Conservation (phyloP, 2,329 filamentous ascomycete genomes). For the Clonostachys byssicola region DNA sequence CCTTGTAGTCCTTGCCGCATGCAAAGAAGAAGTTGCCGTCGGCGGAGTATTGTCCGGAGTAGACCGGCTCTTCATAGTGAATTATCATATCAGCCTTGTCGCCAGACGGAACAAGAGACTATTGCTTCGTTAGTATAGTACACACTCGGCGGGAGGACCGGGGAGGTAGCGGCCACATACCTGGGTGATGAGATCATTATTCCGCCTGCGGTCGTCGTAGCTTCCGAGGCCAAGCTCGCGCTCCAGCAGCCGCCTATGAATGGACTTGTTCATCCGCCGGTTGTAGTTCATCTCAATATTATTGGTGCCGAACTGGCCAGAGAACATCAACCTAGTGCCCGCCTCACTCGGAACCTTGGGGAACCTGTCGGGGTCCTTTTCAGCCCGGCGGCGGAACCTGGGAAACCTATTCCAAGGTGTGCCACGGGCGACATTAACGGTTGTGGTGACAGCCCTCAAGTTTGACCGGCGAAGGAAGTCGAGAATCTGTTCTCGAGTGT, state of each 20-base stretch:
- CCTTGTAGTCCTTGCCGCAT: slow-evolving; percentile 86
- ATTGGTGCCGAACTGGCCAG: slow-evolving; percentile 73
- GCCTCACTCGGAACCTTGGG: slow-evolving; percentile 81
- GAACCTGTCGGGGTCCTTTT: slow-evolving; percentile 56
- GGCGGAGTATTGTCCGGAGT: slow-evolving; percentile 93
- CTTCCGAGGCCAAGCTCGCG: slow-evolving; percentile 74
- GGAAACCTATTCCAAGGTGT: slow-evolving; percentile 20
- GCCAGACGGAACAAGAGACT: slow-evolving; percentile 72
- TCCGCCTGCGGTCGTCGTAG: slow-evolving; percentile 54
- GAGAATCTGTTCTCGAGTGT: no score
- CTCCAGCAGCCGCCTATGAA: slow-evolving; percentile 71
- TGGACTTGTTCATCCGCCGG: slow-evolving; percentile 49
- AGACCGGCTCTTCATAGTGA: slow-evolving; percentile 80
- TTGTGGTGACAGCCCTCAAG: slow-evolving; percentile 6
- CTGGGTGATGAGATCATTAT: slow-evolving; percentile 63
- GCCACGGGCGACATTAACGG: slow-evolving; percentile 35
- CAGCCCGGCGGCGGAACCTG: slow-evolving; percentile 31
- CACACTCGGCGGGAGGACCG: no score
- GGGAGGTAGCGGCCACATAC: slow-evolving; percentile 26
- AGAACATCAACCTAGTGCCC: slow-evolving; percentile 75
- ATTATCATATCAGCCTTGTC: slow-evolving; percentile 78
- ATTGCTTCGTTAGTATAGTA: slow-evolving; percentile 1
- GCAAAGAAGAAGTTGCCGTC: slow-evolving; percentile 98
- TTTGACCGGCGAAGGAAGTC: no score
- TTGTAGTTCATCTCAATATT: slow-evolving; percentile 31